Base-by-base conservation (phyloP, 2,329 filamentous ascomycete genomes). In the Talaromyces sp. region DNA sequence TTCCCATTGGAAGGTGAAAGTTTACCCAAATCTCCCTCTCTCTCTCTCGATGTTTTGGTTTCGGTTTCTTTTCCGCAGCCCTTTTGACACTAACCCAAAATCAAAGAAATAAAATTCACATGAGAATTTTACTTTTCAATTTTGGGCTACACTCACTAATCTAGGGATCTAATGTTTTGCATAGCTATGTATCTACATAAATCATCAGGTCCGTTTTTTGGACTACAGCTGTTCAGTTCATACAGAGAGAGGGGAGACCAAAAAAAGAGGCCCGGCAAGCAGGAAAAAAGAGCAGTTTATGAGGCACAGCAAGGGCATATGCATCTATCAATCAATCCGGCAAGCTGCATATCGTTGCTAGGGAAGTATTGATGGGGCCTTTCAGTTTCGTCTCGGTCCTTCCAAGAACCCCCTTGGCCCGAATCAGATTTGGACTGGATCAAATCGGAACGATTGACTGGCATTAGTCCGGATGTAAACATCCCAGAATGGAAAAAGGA, bases 391-490 rank as follows among this genome's bases (percentile, higher is more conserved):
- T 46, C 43, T 46, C n/a, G 28, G 11, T 46, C 25, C 13, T 4
- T 28, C 25, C 25, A 28, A 28, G 7, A 28, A 28, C 3, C 25
- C 25, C 25, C 25, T 22, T 31, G 43, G 43, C 41, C 43, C 17
- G 5, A 15, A 31, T 17, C 4, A 10, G 8, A 46, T 46, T 31
- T n/a, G 9, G 17, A 22, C 4, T 17, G 36, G 33, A 52, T 39
- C 48, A 21, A 39, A 37, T 52, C 19, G 48, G 35, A 35, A 48
- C 28, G 13, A 35, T 48, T 48, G 28, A 15, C 45, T 7, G 13
- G 33, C 48, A 37, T 52, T 39, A 33, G 48, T 39, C 9, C 48
- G 48, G 48, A 52, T 52, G 48, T 52, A 52, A 52, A 52, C 48
- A 52, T 52, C 48, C 48, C 19, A 25, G 35, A 52, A 39, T 9